Evolutionary conservation across 2,329 filamentous ascomycete species (phyloP), one percentile per base, ranked within the genome.

Genomic region (Cadophora luteo-olivacea): DNA sequence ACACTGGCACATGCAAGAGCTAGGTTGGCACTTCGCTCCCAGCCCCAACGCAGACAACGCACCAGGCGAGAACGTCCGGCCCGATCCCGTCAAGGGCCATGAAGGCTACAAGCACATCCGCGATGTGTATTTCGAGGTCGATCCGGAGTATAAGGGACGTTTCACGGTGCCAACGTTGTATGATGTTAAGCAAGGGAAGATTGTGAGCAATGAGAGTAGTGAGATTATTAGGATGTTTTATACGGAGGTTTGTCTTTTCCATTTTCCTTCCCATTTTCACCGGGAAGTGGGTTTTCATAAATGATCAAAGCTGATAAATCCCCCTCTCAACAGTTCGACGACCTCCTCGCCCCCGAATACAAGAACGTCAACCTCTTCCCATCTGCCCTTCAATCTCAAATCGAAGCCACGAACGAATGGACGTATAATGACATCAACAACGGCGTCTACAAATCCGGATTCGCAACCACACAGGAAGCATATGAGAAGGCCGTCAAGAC

Each of bases 201-300:
- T 95, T 72, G 92, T 96, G 57, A 94, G 87, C 83, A 97, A 97
- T 72, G 93, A 96, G 82, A 92, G 89, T 65, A 87, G 88, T 64
- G 93, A 96, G 78, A 95, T 96, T 73, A 93, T 96, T 73, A 87
- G 92, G 72, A 94, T 95, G 91, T 83, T 96, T 70, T 93, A 93
- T 79, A 84, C 85, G 12, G 91, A 87, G 91, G 88, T 54, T 92
- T 91, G 81, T 91, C 72, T 78, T 81, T 48, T 25, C 48, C 33
- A n/a, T 55, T 9, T 36, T 84, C 32, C 22, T 6, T 22, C 19
- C 6, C 32, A 24, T 54, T 65, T n/a, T 16, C 24, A 29, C 29
- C 29, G 5, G 29, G 5, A 3, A 29, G 5, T 29, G 29, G 29
- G 5, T 29, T 29, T 29, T 5, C 29, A 5, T 3, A 29, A 29